Evolutionary conservation across 2,329 filamentous ascomycete genomes (phyloP), one percentile per base, ranked within the genome.

Genomic region (Colletotrichum aenigma): DNA sequence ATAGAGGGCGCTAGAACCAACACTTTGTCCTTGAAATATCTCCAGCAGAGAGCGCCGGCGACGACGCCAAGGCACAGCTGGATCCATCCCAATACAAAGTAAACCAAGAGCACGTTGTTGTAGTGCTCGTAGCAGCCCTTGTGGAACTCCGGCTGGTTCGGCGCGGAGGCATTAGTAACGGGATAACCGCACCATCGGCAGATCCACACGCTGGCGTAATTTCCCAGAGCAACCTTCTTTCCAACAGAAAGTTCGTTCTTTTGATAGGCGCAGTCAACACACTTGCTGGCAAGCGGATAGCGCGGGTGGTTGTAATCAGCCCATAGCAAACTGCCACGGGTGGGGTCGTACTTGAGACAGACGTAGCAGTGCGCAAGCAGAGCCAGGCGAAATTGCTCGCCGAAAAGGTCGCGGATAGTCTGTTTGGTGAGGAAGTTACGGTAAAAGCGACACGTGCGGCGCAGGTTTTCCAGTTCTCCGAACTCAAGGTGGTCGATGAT

Each of bases 111-210:
- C 15, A 83, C 80, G 32, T 80, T 75, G 67, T 84, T 83, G 70
- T 87, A 88, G n/a, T 80, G 77, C 60, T 80, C 79, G 67, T 85
- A 86, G 77, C 87, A 88, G 8, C 5, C 4, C 13, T 78, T 76
- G 76, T 88, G 87, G 73, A 87, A 88, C 78, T 88, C 83, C 36
- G 83, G 80, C 67, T 84, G 81, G 8, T 82, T 82, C 77, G 79
- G 82, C 10, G 82, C 82, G 13, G 79, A 75, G 30, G 79, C 79
- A 6, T 75, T 74, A 7, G 79, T 77, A 36, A 87, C 80, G 9
- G 86, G 87, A 74, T 80, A 83, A 0, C 87, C 86, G 78, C 87
- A 88, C 82, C 86, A 88, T 8, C 87, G 83, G 60, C 87, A 89
- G 13, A 86, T 81, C 81, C 83, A 87, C 32, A 83, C 82, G 6